phyloP scores from a whole-genome alignment of 305 asterid species.

The Coffea humblotiana region DNA sequence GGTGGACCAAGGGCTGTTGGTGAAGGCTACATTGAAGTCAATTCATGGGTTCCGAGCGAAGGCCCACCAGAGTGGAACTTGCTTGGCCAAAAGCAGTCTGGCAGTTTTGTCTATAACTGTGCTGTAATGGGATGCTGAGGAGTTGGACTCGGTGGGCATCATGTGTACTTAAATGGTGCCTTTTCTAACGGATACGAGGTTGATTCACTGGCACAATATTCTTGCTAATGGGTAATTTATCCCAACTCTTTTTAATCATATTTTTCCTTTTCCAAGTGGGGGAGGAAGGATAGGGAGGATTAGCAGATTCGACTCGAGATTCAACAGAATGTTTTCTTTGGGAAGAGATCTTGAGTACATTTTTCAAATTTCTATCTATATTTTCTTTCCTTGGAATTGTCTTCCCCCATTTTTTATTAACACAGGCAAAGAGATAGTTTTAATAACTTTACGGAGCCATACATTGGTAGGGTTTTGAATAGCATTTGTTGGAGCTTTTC shows the following conservation, averaged over 20 bases:
- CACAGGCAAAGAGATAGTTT: conserved; percentile 53
- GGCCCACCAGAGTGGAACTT: conserved; percentile 74
- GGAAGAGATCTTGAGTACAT: conserved; percentile 45
- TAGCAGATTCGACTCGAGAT: conserved; percentile 52
- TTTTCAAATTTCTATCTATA: conserved; percentile 32
- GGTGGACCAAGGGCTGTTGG: conserved; percentile 80
- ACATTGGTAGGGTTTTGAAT: conserved; percentile 33
- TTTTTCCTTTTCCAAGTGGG: conserved; percentile 32
- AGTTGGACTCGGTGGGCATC: conserved; percentile 28
- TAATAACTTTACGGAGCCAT: conserved; percentile 35
- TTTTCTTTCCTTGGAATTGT: conserved; percentile 39
- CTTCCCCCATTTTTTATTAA: conserved; percentile 46
- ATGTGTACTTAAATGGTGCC: conserved; percentile 23
- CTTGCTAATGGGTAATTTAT: conserved; percentile 69
- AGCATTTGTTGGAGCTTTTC: conserved; percentile 34
- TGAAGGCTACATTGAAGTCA: conserved; percentile 76
- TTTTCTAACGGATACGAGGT: conserved; percentile 29
- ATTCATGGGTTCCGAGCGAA: conserved; percentile 79
- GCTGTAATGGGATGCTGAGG: conserved; percentile 87
- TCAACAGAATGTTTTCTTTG: conserved; percentile 43
- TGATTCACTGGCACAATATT: conserved; percentile 49
- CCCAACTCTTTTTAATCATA: conserved; percentile 38
- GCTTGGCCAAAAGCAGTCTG: conserved; percentile 67
- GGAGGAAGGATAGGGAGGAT: conserved; percentile 45
- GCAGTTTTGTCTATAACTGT: conserved; percentile 86